Conservation (phyloP, 225 moss, liverwort and hornwort genomes). For the Pseudisothecium myosuroides region DNA sequence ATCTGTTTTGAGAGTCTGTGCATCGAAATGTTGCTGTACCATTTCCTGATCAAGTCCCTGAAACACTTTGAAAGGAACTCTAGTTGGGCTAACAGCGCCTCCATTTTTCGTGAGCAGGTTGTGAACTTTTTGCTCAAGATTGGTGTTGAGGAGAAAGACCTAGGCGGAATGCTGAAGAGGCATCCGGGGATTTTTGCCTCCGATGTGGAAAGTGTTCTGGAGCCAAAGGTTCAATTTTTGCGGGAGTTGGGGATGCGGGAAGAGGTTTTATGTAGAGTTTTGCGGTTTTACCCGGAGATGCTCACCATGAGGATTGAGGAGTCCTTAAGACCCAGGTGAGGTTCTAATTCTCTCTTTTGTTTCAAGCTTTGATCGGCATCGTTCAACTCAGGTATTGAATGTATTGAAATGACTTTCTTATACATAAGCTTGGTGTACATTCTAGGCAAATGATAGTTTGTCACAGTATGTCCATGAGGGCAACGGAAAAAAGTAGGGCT, state of each 20-base stretch:
- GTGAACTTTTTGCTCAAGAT: slow-evolving; percentile 56
- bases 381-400: not conserved
- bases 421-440: not conserved
- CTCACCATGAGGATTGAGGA: slow-evolving; percentile 76
- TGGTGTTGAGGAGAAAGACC: slow-evolving; percentile 52
- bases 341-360: not conserved
- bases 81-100: not conserved
- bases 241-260: slow-evolving; percentile 66
- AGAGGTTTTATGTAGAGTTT: slow-evolving; percentile 46
- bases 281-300: slow-evolving; percentile 82
- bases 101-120: slow-evolving; percentile 36
- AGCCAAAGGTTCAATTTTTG: slow-evolving; percentile 66
- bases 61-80: not conserved
- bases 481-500: not conserved
- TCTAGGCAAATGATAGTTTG: not conserved
- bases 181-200: slow-evolving; percentile 71
- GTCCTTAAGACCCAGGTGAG: slow-evolving; percentile 64
- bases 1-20: not conserved
- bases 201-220: slow-evolving; percentile 46
- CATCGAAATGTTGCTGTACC: not conserved
- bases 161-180: slow-evolving; percentile 69
- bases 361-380: not conserved
- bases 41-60: not conserved
- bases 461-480: not conserved
- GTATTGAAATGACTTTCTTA: not conserved